These are phyloP conservation scores for Magnaporthiopsis rhizophila DNA, from an alignment of 2,329 filamentous ascomycete genomes.

Conservation along the genomic window DNA sequence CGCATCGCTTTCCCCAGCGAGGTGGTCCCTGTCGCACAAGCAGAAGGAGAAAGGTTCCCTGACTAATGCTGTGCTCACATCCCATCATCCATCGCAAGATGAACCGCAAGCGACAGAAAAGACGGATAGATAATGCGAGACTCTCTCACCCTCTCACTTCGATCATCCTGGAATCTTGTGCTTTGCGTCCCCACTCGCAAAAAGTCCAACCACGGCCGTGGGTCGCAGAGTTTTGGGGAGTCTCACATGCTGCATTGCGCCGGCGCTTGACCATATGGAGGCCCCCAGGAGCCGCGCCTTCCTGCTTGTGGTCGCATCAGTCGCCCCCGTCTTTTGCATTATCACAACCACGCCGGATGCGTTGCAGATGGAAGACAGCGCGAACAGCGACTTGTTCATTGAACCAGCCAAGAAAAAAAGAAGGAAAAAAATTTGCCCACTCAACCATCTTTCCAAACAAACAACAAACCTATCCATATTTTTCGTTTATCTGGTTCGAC, in stretches of 20 bases:
- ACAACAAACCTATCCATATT: neutral
- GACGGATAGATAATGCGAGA: neutral
- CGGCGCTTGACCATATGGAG: neutral
- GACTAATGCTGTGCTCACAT: neutral
- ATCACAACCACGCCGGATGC: neutral
- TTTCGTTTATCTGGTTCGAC: neutral
- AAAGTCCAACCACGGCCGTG: neutral
- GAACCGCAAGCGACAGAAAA: neutral
- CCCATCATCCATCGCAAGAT: neutral
- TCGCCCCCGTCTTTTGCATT: neutral
- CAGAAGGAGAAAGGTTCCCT: neutral
- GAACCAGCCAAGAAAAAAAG: too few species aligned
- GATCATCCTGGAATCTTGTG: neutral
- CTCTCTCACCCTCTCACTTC: neutral
- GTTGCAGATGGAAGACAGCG: neutral
- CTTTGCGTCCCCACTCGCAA: neutral
- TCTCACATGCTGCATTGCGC: neutral
- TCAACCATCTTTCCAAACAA: too few species aligned
- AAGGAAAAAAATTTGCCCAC: too few species aligned
- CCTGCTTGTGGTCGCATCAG: neutral
- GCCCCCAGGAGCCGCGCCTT: neutral
- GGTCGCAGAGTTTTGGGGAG: neutral
- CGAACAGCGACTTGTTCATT: neutral
- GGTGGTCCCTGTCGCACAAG: neutral
- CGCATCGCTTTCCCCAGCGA: neutral